These are phyloP conservation scores for Psidium friedrichsthalianum DNA, from an alignment of 345 rosid genomes.

Conservation along the genomic window DNA sequence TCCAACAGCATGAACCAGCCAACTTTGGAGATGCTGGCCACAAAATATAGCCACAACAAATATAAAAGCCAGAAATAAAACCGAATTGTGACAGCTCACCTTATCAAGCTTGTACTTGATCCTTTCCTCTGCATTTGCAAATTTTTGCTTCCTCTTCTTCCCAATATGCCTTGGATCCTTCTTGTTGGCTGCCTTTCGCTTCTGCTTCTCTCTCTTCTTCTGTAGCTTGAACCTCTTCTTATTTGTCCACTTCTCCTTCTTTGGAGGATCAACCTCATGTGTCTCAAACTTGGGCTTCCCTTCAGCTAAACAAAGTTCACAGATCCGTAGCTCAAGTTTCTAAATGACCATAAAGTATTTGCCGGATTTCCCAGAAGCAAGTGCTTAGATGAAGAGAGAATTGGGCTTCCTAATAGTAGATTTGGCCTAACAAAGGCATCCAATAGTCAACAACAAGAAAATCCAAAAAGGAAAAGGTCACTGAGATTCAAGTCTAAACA, in stretches of 20 bases:
- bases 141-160: conserved; percentile 47
- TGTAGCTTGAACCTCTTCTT: conserved; percentile 69
- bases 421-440: conserved; percentile 5
- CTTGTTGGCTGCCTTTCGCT: conserved; percentile 74
- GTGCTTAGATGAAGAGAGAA: conserved; percentile 1
- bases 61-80: background rate
- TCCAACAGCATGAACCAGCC: background rate
- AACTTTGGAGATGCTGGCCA: background rate
- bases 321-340: conserved; percentile 49
- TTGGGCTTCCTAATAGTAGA: conserved; percentile 2
- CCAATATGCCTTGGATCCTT: conserved; percentile 70
- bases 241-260: conserved; percentile 69
- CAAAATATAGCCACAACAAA: background rate
- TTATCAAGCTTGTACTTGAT: conserved; percentile 70
- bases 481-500: background rate
- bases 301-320: conserved; percentile 70
- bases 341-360: conserved; percentile 18
- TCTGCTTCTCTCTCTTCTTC: conserved; percentile 67
- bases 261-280: conserved; percentile 63
- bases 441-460: background rate
- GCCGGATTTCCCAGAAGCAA: background rate
- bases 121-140: conserved; percentile 69
- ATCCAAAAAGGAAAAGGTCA: background rate
- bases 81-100: conserved; percentile 18
- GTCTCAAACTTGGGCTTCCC: conserved; percentile 92